Conservation (phyloP, 2,329 filamentous ascomycete genomes). For the Neofusicoccum kwambonambiense region DNA sequence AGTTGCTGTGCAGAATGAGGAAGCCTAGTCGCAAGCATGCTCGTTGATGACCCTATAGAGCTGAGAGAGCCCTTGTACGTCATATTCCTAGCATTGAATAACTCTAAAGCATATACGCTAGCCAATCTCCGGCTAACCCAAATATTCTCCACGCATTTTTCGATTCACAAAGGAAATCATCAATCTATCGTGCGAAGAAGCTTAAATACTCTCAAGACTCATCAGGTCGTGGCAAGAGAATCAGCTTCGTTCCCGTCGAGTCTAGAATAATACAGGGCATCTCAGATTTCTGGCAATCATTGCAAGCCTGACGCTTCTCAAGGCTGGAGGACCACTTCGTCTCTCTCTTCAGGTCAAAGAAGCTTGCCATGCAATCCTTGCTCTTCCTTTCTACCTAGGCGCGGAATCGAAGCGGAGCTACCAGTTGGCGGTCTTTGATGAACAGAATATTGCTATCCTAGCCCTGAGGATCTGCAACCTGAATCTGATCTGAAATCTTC, state of each 20-base stretch:
- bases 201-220: too few relatives aligned
- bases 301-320: not conserved
- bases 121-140: too few relatives aligned
- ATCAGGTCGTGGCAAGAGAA: not conserved
- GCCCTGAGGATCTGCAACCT: not conserved
- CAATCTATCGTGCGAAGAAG: not conserved
- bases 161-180: not conserved
- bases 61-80: too few relatives aligned
- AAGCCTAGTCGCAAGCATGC: too few relatives aligned
- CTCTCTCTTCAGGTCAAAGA: not conserved
- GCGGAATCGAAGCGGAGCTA: not conserved
- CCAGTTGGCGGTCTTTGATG: not conserved
- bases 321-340: not conserved
- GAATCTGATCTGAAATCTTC: not conserved
- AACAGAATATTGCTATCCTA: not conserved
- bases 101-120: too few relatives aligned
- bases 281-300: not conserved
- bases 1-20: too few relatives aligned
- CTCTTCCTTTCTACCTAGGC: not conserved
- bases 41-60: too few relatives aligned
- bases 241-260: not conserved
- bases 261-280: not conserved
- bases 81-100: too few relatives aligned
- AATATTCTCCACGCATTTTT: too few relatives aligned
- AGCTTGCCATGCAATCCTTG: not conserved